Evolutionary conservation across 345 rosid species (phyloP).

Genomic region (Aethionema arabicum): DNA sequence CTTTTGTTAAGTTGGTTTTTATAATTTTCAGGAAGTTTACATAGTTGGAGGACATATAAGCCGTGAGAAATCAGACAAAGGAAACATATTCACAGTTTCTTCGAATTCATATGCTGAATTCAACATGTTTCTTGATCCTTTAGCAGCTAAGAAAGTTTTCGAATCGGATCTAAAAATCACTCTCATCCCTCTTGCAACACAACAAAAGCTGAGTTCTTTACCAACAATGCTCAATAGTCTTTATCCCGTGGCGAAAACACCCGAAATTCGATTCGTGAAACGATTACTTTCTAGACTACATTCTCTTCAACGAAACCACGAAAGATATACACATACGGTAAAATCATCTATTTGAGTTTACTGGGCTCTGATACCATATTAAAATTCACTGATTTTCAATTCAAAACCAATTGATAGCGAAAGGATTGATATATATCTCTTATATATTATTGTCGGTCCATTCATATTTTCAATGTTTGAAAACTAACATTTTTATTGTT

Average conservation of each 20-base stretch:
- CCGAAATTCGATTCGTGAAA: constrained; percentile 54
- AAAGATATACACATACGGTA: constrained; percentile 70
- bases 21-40: constrained; percentile 56
- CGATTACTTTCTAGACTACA: constrained; percentile 54
- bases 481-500: too few relatives aligned
- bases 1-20: not conserved
- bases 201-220: constrained; percentile 52
- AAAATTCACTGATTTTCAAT: too few relatives aligned
- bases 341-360: constrained; percentile 12
- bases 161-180: constrained; percentile 61
- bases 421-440: not conserved
- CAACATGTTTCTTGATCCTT: constrained; percentile 88
- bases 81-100: constrained; percentile 55
- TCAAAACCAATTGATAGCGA: too few relatives aligned
- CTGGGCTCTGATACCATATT: not conserved
- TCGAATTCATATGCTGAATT: constrained; percentile 62
- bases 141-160: constrained; percentile 71
- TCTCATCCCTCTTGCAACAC: constrained; percentile 65
- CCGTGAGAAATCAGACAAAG: constrained; percentile 39
- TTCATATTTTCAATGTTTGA: too few relatives aligned
- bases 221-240: constrained; percentile 37
- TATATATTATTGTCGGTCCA: too few relatives aligned
- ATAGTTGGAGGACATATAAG: constrained; percentile 83
- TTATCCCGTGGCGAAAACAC: constrained; percentile 40
- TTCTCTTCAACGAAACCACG: constrained; percentile 46